These are phyloP conservation scores for Sphaerulina vaccinii DNA, from an alignment of 2,329 filamentous ascomycete genomes.

Conservation along the genomic window DNA sequence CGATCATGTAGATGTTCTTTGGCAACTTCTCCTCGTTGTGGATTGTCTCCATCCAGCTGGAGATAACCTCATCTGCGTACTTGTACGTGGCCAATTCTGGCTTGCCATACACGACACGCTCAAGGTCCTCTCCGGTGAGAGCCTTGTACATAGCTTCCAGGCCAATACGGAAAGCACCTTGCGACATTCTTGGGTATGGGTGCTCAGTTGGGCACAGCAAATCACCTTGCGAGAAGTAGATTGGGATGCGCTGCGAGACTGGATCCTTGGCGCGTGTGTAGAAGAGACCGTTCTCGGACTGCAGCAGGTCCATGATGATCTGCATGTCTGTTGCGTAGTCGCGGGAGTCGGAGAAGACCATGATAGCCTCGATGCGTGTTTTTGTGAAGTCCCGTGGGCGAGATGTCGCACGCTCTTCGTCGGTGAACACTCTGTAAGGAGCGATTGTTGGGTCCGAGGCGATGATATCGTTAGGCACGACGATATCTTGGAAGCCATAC, in stretches of 20 bases:
- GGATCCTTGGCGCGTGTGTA: conserved; percentile 66
- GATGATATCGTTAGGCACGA: conserved; percentile 71
- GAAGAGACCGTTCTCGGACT: conserved; percentile 65
- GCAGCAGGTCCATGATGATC: conserved; percentile 71
- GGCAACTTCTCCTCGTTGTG: conserved; percentile 70
- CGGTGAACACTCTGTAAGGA: conserved; percentile 66
- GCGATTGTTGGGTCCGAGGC: conserved; percentile 68
- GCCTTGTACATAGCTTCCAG: conserved; percentile 73
- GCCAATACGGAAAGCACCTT: conserved; percentile 72
- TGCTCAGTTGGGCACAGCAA: conserved; percentile 55
- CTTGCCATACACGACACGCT: conserved; percentile 76
- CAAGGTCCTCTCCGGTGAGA: conserved; percentile 66
- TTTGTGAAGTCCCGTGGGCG: conserved; percentile 70
- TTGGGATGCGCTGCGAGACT: conserved; percentile 64
- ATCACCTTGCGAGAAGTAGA: conserved; percentile 70
- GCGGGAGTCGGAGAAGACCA: conserved; percentile 71
- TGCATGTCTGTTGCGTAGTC: conserved; percentile 75
- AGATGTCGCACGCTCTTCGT: conserved; percentile 65
- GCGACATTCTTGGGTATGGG: conserved; percentile 66
- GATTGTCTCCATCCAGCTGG: conserved; percentile 72
- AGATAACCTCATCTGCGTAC: conserved; percentile 72
- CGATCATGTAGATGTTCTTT: conserved; percentile 72
- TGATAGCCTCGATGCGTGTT: conserved; percentile 69
- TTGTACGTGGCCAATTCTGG: conserved; percentile 74
- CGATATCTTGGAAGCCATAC: conserved; percentile 72